Evolutionary conservation across 1,139 yeast genomes (phyloP), one percentile per base, ranked within the genome.

Genomic region (Yamadazyma songkhlaensis): DNA sequence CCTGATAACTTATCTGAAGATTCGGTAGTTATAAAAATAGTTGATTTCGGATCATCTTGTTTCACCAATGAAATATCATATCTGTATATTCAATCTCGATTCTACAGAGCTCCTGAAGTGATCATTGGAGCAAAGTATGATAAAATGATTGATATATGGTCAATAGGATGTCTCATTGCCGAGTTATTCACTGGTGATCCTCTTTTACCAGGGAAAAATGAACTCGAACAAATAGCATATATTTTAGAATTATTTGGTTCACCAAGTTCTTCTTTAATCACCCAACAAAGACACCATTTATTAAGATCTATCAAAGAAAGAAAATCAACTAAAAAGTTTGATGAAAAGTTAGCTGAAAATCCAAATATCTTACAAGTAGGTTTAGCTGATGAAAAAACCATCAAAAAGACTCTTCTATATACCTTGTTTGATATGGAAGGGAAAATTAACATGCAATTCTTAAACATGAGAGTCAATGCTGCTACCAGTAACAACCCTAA

Each of bases 71-170:
- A 76, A 35, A 63, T 72, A 2, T 62, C 75, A 0, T 79, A 67
- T 46, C 74, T 84, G 0, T 81, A 81, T 46, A 72, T 81, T 32
- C 87, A 81, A 51, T 80, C 86, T 1, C 52, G 87, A 31, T 81
- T 73, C 48, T 81, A 81, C 50, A 57, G 87, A 39, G 84, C 87
- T 11, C 89, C 96, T 0, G 96, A 88, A 55, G 89, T 88, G 3
- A 66, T 85, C 29, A 53, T 87, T n/a, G 96, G 96, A 2, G 81
- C 88, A 41, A 72, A 78, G 24, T 88, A 88, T 56, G 71, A 77
- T 39, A 67, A 73, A 22, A 77, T 77, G 48, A 84, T 86, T 39
- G 95, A 86, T 55, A 74, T 85, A 44, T 86, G 95, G 95, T 83
- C 92, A 4, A 60, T 83, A 43, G 92, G 85, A 0, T 76, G 90